Conservation (phyloP, 2,329 filamentous ascomycete species). For the Arthrinium phaeospermum region DNA sequence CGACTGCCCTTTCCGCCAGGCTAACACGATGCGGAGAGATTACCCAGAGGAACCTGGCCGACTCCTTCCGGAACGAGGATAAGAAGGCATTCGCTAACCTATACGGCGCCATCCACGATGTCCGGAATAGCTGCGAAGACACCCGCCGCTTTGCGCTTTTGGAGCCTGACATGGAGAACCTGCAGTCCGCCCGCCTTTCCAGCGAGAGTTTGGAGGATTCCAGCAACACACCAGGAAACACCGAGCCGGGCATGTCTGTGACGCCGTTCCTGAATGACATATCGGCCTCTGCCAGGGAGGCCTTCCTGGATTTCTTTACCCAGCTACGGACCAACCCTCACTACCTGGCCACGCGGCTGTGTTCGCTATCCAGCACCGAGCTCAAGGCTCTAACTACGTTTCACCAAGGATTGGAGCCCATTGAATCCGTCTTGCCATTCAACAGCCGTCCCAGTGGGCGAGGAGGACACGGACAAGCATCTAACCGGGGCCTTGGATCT, state of each 20-base stretch:
- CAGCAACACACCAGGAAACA: conserved; percentile 46
- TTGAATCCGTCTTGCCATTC: conserved; percentile 82
- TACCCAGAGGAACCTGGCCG: conserved; percentile 76
- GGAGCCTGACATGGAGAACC: conserved; percentile 72
- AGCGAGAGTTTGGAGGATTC: conserved; percentile 58
- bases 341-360: conserved; percentile 84
- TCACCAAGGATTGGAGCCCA: conserved; percentile 78
- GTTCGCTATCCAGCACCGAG: conserved; percentile 76
- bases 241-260: conserved; percentile 41
- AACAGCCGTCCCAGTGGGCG: conserved; percentile 59
- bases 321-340: conserved; percentile 85
- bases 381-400: conserved; percentile 78
- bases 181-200: conserved; percentile 57
- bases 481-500: conserved; percentile 52
- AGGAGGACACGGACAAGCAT: conserved; percentile 50
- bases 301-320: conserved; percentile 79
- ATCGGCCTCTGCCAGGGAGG: conserved; percentile 74
- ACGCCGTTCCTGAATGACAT: conserved; percentile 74
- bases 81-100: conserved; percentile 77
- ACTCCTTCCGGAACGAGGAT: conserved; percentile 79
- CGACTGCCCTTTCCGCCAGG: conserved; percentile 75
- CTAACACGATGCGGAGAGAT: conserved; percentile 77
- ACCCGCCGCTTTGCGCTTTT: conserved; percentile 72
- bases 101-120: conserved; percentile 80
- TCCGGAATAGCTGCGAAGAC: conserved; percentile 77